Evolutionary conservation across 176 grass and related monocot species (phyloP).

Genomic region (barley (Hordeum vulgare)): MorexV3_pseudomolecules_assembly NC_058521.1:47365408-47365907

Average conservation of each 20-base stretch:
- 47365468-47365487: neutral
- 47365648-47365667: constrained; percentile 79
- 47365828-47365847: neutral
- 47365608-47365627: constrained; percentile 72
- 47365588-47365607: constrained; percentile 52
- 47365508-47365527: neutral
- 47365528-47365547: constrained; percentile 42
- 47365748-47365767: constrained; percentile 60
- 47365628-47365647: constrained; percentile 77
- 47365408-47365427: constrained; percentile 63
- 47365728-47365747: constrained; percentile 77
- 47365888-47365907: constrained; percentile 55
- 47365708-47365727: constrained; percentile 82
- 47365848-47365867: neutral
- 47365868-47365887: neutral
- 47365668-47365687: constrained; percentile 59
- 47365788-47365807: constrained; percentile 52
- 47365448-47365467: constrained; percentile 72
- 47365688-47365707: constrained; percentile 73
- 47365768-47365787: constrained; percentile 29
- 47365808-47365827: constrained; percentile 56
- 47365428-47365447: constrained; percentile 73
- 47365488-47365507: no score
- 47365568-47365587: constrained; percentile 68
- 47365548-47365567: constrained; percentile 52